Base-by-base conservation (phyloP, 2,329 filamentous ascomycete species). In the Domatiomyces catenatus region DNA sequence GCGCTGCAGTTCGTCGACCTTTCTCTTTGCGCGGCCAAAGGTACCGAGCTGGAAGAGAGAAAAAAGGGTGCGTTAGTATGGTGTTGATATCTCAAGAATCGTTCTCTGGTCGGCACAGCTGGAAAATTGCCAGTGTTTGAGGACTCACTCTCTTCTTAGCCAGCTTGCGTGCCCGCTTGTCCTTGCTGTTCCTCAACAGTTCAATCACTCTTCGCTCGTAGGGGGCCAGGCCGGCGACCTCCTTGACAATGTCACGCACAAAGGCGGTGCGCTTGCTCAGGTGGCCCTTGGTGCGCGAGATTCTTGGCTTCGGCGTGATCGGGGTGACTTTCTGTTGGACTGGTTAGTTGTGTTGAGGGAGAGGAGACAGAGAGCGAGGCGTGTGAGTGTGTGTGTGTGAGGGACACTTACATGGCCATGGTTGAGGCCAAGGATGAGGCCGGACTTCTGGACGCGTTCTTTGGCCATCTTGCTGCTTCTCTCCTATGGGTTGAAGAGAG, bases 191-290 rank as follows among this genome's bases (percentile, higher is more conserved):
- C 68, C 92, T 87, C 75, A 98, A 84, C 71, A 98, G 78, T 81
- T 98, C 92, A 70, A 98, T 94, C 65, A 98, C 86, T 70, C 92
- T 88, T 74, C 92, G 90, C 83, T 98, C 92, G 73, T 98, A 92
- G 67, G 86, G 86, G 64, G 86, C 86, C 64, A 92, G 84, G 69
- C 86, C 92, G 73, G 89, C 83, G 72, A 96, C 92, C 79, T 98
- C 92, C 80, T 93, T 94, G 72, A 94, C 87, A 70, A 98, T 84
- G 69, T 95, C 89, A 65, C 92, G 81, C 64, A 96, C 90, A 75
- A 98, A 96, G 65, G 85, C 82, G 64, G 92, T 96, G 68, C 89
- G 83, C 83, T 94, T 94, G 77, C 86, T 93, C 68, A 94, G 77
- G 75, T 92, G 86, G 64, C 92, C 92, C 81, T 95, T 96, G 76